Evolutionary conservation across 1,139 yeast species (phyloP).

Genomic region (Suhomyces bribrorum): DNA sequence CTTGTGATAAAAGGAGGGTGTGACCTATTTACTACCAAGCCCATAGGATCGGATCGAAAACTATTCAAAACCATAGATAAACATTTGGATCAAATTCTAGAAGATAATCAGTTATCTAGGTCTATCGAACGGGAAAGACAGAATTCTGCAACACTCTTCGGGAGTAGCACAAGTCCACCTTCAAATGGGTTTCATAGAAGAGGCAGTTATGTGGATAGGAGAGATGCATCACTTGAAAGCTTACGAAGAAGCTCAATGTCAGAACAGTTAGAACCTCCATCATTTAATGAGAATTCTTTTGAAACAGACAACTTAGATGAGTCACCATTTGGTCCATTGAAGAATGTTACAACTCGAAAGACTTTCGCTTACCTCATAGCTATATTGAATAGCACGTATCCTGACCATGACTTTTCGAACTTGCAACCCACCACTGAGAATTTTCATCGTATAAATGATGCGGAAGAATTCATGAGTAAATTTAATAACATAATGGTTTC

Average conservation of each 20-base stretch:
- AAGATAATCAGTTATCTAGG: conserved; percentile 52
- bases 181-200: conserved; percentile 15
- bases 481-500: conserved; percentile 81
- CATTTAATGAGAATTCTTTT: conserved; percentile 24
- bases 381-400: conserved; percentile 86
- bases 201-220: conserved; percentile 27
- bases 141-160: conserved; percentile 37
- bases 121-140: conserved; percentile 45
- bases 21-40: conserved; percentile 91
- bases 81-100: conserved; percentile 67
- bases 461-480: conserved; percentile 64
- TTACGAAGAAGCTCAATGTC: conserved; percentile 14
- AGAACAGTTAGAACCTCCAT: conserved; percentile 19
- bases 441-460: conserved; percentile 41
- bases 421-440: conserved; percentile 85
- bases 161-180: conserved; percentile 40
- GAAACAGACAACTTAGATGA: conserved; percentile 36
- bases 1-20: conserved; percentile 80
- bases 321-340: conserved; percentile 94
- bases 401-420: conserved; percentile 90
- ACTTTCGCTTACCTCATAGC: conserved; percentile 90
- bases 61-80: conserved; percentile 85
- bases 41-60: conserved; percentile 86
- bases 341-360: conserved; percentile 78
- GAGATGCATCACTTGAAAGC: conserved; percentile 24